Base-by-base conservation (phyloP, 164 flowering plant species). In the Protea cynaroides region DNA sequence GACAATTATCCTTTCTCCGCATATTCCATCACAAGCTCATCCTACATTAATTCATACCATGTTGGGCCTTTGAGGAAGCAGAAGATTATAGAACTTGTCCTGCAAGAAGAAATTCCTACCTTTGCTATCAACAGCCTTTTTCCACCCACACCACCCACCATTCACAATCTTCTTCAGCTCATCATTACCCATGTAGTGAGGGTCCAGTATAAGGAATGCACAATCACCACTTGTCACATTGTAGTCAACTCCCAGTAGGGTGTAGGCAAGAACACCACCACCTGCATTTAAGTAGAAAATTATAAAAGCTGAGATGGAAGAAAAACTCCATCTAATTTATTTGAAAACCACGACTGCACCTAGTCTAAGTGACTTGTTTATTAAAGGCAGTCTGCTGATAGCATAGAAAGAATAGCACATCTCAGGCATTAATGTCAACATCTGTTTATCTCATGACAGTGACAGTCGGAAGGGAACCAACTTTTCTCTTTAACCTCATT, bases 131-230 rank as follows among this genome's bases (percentile, higher is more conserved):
- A 90, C 82, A 10, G 98, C 88, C 58, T 87, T 89, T 67, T 93
- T 93, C 98, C 98, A 93, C 19, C 96, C 94, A 74, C 98, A 90
- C 98, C 97, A 93, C 40, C 98, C 96, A 38, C 91, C 91, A 72
- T 81, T 84, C 19, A 86, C 81, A 56, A 93, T 86, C 68, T 89
- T 93, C 77, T 85, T 91, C 37, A 78, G 80, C 25, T 94, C 98
- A 34, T 89, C 98, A 23, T 53, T 69, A 37, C 98, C 95, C 0
- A 91, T 94, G 70, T 87, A 94, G 69, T 94, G 97, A 52, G 96
- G 98, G 81, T 94, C 97, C 25, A 94, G 81, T 72, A 94, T 87
- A 14, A 94, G 88, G 68, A 89, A 94, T 25, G 92, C 98, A 55
- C 90, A 89, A 66, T 94, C 97, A n/a, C 97, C 98, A 23, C 81